Percentiles rank a stretch among this genome's conserved stretches.
phyloP scores from a whole-genome alignment of 352 stramenopile species.

The Sclerospora graminicola region DNA sequence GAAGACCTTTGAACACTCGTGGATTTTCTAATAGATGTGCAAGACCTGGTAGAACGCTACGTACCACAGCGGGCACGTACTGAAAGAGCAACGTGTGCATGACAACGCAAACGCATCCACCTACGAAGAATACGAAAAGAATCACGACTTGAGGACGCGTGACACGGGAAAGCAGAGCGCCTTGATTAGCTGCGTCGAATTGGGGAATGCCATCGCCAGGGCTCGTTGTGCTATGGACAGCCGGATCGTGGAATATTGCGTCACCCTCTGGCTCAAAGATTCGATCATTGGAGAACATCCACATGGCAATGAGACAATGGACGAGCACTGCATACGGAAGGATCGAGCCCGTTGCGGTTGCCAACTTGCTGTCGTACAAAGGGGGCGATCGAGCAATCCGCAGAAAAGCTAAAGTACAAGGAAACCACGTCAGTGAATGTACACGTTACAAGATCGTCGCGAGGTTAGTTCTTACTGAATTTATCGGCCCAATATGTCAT shows the following conservation, averaged over 20 bases:
- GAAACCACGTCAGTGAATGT: too few relatives aligned
- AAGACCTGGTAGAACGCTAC: constrained; percentile 44
- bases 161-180: constrained; percentile 48
- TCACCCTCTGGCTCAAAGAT: constrained; percentile 62
- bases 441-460: too few relatives aligned
- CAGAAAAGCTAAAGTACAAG: too few relatives aligned
- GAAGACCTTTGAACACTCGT: constrained; percentile 47
- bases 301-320: constrained; percentile 66
- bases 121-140: constrained; percentile 62
- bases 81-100: constrained; percentile 53
- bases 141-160: constrained; percentile 62
- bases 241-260: background rate
- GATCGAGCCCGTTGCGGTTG: constrained; percentile 36
- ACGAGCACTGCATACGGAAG: constrained; percentile 68
- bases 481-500: too few relatives aligned
- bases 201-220: constrained; percentile 46
- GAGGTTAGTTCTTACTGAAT: too few relatives aligned
- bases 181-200: constrained; percentile 30
- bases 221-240: constrained; percentile 9
- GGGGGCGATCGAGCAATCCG: too few relatives aligned
- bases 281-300: constrained; percentile 82
- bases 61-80: constrained; percentile 49
- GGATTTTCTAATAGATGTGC: constrained; percentile 43
- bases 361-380: too few relatives aligned
- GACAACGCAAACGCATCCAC: constrained; percentile 36